A percentile compares a stretch with the other conserved stretches of the same genome.
These are phyloP conservation scores for Oryza officinalis DNA, from an alignment of 176 grass and related monocot genomes.

Conservation along the genomic window DNA sequence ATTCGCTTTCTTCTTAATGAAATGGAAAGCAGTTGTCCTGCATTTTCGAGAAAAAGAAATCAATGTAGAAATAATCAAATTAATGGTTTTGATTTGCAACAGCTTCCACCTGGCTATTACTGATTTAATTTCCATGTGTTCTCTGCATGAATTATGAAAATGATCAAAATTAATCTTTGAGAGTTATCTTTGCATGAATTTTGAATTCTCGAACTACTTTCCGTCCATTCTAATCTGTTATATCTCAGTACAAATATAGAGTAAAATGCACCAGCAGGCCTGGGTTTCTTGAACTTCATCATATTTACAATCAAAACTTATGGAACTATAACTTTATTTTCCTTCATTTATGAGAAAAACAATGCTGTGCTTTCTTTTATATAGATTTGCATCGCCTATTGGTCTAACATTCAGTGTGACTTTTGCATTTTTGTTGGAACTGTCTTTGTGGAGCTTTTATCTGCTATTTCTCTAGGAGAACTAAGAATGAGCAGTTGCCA, in stretches of 20 bases:
- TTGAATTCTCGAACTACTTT: neutral
- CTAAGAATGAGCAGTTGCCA: neutral
- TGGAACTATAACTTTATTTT: neutral
- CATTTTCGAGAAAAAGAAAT: neutral
- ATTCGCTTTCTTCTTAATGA: too few species aligned
- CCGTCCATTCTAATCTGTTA: slow-evolving; percentile 6
- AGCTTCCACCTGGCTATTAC: neutral
- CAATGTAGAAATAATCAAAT: neutral
- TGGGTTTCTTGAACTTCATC: neutral
- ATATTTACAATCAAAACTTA: neutral
- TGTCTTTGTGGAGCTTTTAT: neutral
- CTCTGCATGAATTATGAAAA: neutral
- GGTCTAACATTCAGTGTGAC: neutral
- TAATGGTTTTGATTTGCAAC: neutral
- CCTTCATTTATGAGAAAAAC: neutral
- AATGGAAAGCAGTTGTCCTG: too few species aligned
- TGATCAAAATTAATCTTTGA: neutral
- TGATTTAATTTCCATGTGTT: neutral
- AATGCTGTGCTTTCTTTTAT: neutral
- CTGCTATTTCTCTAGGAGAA: slow-evolving; percentile 6
- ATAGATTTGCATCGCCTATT: neutral
- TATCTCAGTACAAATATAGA: neutral
- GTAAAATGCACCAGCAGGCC: neutral
- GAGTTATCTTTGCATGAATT: neutral
- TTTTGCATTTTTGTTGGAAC: neutral